Evolutionary conservation across 805 yeast genomes (phyloP).

Genomic region (Zygoascus flipseniorum): DNA sequence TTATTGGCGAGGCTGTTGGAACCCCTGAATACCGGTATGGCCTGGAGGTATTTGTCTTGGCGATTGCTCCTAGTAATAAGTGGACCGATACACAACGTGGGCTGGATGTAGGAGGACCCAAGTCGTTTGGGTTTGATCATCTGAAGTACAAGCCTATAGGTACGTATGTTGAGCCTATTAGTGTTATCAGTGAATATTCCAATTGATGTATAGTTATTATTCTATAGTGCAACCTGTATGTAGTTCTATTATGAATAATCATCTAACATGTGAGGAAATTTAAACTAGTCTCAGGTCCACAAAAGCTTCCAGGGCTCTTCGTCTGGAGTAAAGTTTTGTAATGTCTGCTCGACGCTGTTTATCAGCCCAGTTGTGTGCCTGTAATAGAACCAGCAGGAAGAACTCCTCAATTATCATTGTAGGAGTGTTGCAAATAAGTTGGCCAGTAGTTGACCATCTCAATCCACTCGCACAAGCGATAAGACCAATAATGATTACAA

Average conservation of each 20-base stretch:
- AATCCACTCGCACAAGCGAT: slow-evolving; percentile 29
- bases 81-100: slow-evolving; percentile 32
- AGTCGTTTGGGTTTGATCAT: slow-evolving; percentile 27
- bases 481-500: slow-evolving; percentile 26
- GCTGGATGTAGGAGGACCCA: slow-evolving; percentile 36
- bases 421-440: slow-evolving; percentile 34
- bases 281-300: background rate
- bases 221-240: no score
- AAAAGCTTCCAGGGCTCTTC: background rate
- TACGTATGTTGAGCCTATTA: slow-evolving; percentile 28
- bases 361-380: slow-evolving; percentile 30
- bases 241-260: no score
- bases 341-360: background rate
- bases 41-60: slow-evolving; percentile 36
- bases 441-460: slow-evolving; percentile 35
- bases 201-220: background rate
- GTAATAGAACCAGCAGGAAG: slow-evolving; percentile 32
- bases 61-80: slow-evolving; percentile 30
- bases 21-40: slow-evolving; percentile 43
- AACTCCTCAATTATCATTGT: slow-evolving; percentile 39
- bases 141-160: slow-evolving; percentile 29
- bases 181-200: slow-evolving; percentile 34
- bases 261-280: no score
- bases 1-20: slow-evolving; percentile 40
- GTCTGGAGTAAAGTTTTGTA: background rate